Evolutionary conservation across 371 early-diverging fungal species (phyloP), one percentile per base, ranked within the genome.

Genomic region (Chytridium lagenaria): DNA sequence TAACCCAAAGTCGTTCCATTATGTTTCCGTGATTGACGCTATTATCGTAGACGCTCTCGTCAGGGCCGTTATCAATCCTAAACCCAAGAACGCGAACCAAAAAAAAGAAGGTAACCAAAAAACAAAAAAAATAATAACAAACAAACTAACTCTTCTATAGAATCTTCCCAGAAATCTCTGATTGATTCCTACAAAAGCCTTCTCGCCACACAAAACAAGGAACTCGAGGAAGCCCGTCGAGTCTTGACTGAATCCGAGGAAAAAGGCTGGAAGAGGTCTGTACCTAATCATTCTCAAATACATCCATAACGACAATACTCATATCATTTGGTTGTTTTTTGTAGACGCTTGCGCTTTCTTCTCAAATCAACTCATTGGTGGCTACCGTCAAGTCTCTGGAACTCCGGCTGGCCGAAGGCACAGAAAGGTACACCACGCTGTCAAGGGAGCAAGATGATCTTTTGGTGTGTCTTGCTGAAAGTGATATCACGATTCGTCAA

Each of bases 371-470:
- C 34, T 26, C 52, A 12, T 44, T 59, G 30, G 36, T 37, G 33
- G 51, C 55, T 5, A 37, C 36, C 31, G 74, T 74, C 10, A 39
- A 68, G 36, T 37, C 52, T 22, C 30, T 74, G 7, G 63, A 74
- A 38, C 63, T 51, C 12, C 69, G 63, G 23, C 28, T 66, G 10
- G 66, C 66, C 44, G 66, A 66, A 37, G 22, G 34, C 52, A 61
- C 16, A 10, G 44, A 38, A 2, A 84, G 81, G 66, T 72, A 84
- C 36, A 79, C 70, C 1, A 78, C 81, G 12, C 37, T 94, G 59
- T 91, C 92, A 76, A 90, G 90, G 71, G 96, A 96, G 75, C 94
- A 94, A 73, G 95, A 97, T 72, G 98, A 98, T 76, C 75, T 97
- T 65, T 82, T 97, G 63, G 92, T 95, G 33, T 92, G 90, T 67